Base-by-base conservation (phyloP, 2,329 filamentous ascomycete species). In the Pezicula carpinea region DNA sequence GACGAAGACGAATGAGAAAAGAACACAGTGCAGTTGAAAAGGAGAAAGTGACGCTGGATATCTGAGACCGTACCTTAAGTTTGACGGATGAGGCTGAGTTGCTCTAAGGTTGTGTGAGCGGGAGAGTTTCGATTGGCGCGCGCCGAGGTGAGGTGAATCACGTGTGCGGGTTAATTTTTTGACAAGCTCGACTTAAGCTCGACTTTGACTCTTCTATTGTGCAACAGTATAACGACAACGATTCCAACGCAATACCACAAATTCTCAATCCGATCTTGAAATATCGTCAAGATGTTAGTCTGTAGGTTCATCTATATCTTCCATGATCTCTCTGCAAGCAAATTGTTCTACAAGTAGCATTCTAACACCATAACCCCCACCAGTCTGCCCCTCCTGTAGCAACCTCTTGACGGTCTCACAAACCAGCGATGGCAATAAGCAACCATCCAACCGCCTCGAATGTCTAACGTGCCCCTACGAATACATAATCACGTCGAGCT, bases 381-480 rank as follows among this genome's bases (percentile, higher is more conserved):
- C 58, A 87, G 86, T 92, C 79, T 93, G 88, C 68, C 88, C 88
- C 43, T 80, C 81, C 65, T 93, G 88, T 75, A 83, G 83, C 68
- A 93, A 92, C 73, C 83, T 89, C 68, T 81, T 93, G 63, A 89
- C 85, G 61, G 83, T 92, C 60, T 82, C 82, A 22, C 51, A 46
- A 6, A 53, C 54, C 32, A 26, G 47, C 39, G 60, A 59, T 4
- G 70, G 69, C 51, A 66, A 69, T 39, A 39, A 45, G 17, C 47
- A 45, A 22, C 39, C 47, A 5, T 44, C 50, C 60, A 96, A 96
- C 73, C 85, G 90, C 48, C 89, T 97, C 68, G 89, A 95, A 69
- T 99, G 93, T 72, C 87, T 89, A 49, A 95, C 90, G 48, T 99
- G 93, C 60, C 92, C 93, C 4, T 99, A 95, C 73, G 84, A 95